Conservation (phyloP, 495 filamentous ascomycete genomes). For the Penicillium bovifimosum region DNA sequence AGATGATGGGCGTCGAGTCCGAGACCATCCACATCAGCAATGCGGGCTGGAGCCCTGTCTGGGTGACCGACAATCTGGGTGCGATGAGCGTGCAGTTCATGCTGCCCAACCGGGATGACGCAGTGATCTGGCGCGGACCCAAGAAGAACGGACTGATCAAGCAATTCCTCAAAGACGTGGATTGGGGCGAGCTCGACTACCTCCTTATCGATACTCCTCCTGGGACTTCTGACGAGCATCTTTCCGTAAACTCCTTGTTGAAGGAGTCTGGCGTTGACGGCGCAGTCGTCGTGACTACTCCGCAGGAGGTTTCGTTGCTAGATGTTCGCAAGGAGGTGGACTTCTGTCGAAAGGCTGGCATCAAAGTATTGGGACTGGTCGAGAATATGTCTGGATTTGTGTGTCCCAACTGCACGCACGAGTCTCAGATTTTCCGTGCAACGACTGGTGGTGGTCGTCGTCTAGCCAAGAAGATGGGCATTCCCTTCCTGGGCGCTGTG, state of each 20-base stretch:
- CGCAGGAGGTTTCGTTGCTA: conserved; percentile 86
- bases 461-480: conserved; percentile 75
- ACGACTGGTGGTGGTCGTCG: conserved; percentile 82
- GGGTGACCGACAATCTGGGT: conserved; percentile 83
- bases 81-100: conserved; percentile 98
- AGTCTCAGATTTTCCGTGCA: conserved; percentile 81
- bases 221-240: conserved; percentile 89
- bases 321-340: conserved; percentile 96
- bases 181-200: conserved; percentile 93
- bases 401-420: conserved; percentile 78
- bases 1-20: conserved; percentile 94
- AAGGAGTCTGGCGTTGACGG: conserved; percentile 88
- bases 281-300: conserved; percentile 88
- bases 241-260: conserved; percentile 82
- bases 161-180: conserved; percentile 93
- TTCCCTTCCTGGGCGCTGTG: conserved; percentile 86
- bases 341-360: conserved; percentile 92
- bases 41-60: conserved; percentile 86
- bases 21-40: conserved; percentile 86
- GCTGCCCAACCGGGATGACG: conserved; percentile 86
- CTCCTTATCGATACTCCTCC: conserved; percentile 92
- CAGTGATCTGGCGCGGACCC: conserved; percentile 92
- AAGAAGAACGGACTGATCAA: conserved; percentile 99
- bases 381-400: conserved; percentile 99
- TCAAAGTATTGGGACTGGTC: conserved; percentile 79